These are phyloP conservation scores for Penicillium desertorum DNA, from an alignment of 495 filamentous ascomycete species.

Conservation along the genomic window DNA sequence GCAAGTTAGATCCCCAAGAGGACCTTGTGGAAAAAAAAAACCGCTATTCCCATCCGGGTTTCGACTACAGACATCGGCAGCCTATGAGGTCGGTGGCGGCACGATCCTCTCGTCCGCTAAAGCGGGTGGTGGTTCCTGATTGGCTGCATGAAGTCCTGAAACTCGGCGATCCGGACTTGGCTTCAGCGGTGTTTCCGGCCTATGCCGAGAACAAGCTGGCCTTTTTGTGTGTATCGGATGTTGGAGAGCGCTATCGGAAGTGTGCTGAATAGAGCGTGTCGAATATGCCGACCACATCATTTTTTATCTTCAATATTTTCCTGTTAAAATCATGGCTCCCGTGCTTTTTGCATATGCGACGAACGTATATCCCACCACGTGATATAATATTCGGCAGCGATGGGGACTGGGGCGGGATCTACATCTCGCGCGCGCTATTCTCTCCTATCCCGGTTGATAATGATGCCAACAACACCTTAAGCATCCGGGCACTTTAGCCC, in stretches of 20 bases:
- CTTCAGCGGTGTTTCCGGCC: constrained; percentile 26
- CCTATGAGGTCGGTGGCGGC: constrained; percentile 35
- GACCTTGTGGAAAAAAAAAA: constrained; percentile 16
- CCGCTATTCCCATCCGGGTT: constrained; percentile 8
- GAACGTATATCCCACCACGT: constrained; percentile 1
- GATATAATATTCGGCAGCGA: constrained; percentile 13
- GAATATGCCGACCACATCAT: background rate
- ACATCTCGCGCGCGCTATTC: constrained; percentile 13
- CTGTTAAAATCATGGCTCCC: background rate
- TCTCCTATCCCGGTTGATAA: constrained; percentile 6
- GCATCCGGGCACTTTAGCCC: constrained; percentile 6
- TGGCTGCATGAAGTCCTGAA: constrained; percentile 26
- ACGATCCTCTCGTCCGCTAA: constrained; percentile 24
- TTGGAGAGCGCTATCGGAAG: constrained; percentile 10
- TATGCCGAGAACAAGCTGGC: constrained; percentile 19
- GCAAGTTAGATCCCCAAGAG: constrained; percentile 16
- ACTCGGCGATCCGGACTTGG: constrained; percentile 36
- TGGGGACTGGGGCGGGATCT: constrained; percentile 17
- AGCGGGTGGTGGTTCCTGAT: constrained; percentile 12
- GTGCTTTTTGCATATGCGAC: background rate
- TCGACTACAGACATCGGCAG: constrained; percentile 13
- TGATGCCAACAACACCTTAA: background rate
- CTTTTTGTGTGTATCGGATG: constrained; percentile 7
- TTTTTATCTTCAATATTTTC: constrained; percentile 3
- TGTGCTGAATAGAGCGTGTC: constrained; percentile 3